Conservation (phyloP, 805 yeast species). For the Ogataea philodendri region DNA sequence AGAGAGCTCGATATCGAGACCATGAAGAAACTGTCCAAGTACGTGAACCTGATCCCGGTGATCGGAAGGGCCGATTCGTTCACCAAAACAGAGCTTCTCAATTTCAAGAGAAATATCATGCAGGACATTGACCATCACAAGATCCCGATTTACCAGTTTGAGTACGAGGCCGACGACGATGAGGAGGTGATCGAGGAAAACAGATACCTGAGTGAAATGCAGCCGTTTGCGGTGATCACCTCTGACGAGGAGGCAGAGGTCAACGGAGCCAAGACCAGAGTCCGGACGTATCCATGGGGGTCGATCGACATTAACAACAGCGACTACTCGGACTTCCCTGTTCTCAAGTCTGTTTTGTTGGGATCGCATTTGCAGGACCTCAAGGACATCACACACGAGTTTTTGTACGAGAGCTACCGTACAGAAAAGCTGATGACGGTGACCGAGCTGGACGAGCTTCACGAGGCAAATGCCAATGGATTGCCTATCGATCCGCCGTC, state of each 20-base stretch:
- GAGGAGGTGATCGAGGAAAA: constrained; percentile 68
- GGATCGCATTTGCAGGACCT: constrained; percentile 63
- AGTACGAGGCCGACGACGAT: constrained; percentile 69
- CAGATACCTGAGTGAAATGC: constrained; percentile 55
- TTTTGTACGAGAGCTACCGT: constrained; percentile 60
- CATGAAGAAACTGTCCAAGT: constrained; percentile 69
- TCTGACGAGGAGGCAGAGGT: constrained; percentile 57
- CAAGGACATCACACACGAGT: constrained; percentile 65
- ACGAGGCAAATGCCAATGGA: constrained; percentile 18
- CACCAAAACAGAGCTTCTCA: constrained; percentile 54
- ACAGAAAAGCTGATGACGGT: constrained; percentile 61
- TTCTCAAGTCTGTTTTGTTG: constrained; percentile 52
- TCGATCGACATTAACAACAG: constrained; percentile 53
- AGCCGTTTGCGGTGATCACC: constrained; percentile 73
- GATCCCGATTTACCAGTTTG: constrained; percentile 74
- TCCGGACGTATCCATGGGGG: constrained; percentile 80
- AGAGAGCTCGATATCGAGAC: constrained; percentile 69
- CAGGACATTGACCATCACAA: constrained; percentile 64
- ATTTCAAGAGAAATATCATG: constrained; percentile 58
- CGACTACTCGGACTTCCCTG: constrained; percentile 50
- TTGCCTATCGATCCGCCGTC: constrained; percentile 47
- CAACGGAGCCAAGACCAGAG: constrained; percentile 51
- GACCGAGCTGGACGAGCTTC: constrained; percentile 40
- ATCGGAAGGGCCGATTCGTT: constrained; percentile 72
- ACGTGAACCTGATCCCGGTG: constrained; percentile 71